phyloP scores from a whole-genome alignment of 768 basidiomycete species.

The Mycena amicta region DNA sequence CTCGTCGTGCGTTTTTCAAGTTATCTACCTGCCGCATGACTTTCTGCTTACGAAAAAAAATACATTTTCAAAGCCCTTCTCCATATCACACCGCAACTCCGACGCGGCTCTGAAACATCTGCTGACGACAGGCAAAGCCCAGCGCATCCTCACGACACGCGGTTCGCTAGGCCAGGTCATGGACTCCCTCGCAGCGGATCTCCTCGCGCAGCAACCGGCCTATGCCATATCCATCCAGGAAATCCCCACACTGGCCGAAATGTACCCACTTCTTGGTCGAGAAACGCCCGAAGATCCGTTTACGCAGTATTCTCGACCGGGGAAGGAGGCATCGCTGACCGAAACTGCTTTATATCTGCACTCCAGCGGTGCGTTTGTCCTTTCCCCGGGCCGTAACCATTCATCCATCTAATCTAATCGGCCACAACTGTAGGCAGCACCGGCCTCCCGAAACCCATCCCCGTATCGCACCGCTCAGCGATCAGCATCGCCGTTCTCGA shows the following conservation, averaged over 20 bases:
- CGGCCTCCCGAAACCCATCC: conserved; percentile 6
- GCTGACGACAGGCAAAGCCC: conserved; percentile 40
- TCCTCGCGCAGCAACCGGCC: conserved; percentile 19
- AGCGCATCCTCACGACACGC: conserved; percentile 36
- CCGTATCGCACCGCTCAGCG: neutral
- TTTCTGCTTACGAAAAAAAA: no score
- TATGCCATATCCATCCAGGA: conserved; percentile 35
- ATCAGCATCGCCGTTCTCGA: neutral
- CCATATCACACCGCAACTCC: conserved; percentile 44
- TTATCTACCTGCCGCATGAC: neutral
- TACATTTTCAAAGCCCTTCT: conserved; percentile 45
- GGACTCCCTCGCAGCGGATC: conserved; percentile 26
- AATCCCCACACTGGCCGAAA: conserved; percentile 31
- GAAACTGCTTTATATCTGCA: conserved; percentile 42
- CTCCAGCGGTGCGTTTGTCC: no score
- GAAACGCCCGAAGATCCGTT: conserved; percentile 35
- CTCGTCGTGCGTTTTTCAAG: conserved; percentile 30
- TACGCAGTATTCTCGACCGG: conserved; percentile 27
- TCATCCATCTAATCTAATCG: no score
- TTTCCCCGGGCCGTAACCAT: conserved; percentile 15
- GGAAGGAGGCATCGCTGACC: conserved; percentile 18
- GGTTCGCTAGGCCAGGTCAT: conserved; percentile 31
- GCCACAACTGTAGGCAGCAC: no score
- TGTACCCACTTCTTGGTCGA: conserved; percentile 46
- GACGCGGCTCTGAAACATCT: conserved; percentile 38